These are phyloP conservation scores for Nicotiana paniculata DNA, from an alignment of 257 asterid species.

Conservation along the genomic window DNA sequence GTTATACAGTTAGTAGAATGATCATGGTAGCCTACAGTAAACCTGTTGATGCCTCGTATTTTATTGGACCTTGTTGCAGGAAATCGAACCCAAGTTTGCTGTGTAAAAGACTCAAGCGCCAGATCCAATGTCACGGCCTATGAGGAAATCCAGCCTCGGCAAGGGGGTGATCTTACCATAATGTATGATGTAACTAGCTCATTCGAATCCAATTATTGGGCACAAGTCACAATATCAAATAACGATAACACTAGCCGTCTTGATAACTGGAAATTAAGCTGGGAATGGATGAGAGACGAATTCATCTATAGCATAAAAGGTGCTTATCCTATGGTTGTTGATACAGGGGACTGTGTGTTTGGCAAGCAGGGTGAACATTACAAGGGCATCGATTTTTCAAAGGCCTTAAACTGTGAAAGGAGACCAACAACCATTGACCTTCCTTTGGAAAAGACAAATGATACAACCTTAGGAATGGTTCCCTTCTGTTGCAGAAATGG, in stretches of 20 bases:
- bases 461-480: constrained; percentile 42
- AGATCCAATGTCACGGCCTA: constrained; percentile 18
- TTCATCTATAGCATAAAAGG: constrained; percentile 61
- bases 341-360: constrained; percentile 45
- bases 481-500: constrained; percentile 71
- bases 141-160: constrained; percentile 26
- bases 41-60: background rate
- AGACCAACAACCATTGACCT: constrained; percentile 60
- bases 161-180: constrained; percentile 47
- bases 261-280: constrained; percentile 49
- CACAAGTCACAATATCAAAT: constrained; percentile 56
- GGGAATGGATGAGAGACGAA: constrained; percentile 71
- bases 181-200: constrained; percentile 50
- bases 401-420: constrained; percentile 38
- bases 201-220: constrained; percentile 37
- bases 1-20: background rate
- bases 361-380: constrained; percentile 44
- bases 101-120: constrained; percentile 24
- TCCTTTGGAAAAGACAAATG: constrained; percentile 47
- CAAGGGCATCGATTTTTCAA: constrained; percentile 38
- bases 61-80: constrained; percentile 22
- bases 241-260: constrained; percentile 44
- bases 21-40: background rate
- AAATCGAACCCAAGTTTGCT: constrained; percentile 33
- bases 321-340: constrained; percentile 42